Conservation (phyloP, 345 rosid species). For the Gossypium anomalum region DNA sequence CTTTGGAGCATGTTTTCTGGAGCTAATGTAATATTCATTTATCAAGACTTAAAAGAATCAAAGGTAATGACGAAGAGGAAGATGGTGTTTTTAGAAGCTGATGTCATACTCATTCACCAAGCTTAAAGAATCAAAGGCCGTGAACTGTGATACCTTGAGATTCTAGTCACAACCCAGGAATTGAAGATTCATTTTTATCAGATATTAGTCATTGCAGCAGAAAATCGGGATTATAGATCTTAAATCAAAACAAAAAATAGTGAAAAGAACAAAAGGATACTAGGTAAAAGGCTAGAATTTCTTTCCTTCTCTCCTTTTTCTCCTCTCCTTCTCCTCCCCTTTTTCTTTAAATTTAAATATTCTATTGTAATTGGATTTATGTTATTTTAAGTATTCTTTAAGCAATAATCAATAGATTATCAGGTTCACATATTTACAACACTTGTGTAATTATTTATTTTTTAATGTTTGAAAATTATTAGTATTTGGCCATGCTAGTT, state of each 20-base stretch:
- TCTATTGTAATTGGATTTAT: neutral
- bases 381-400: neutral
- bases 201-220: neutral
- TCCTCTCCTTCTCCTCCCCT: neutral
- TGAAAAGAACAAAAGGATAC: neutral
- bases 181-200: neutral
- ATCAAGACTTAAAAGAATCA: neutral
- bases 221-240: neutral
- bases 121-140: too few species aligned
- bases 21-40: neutral
- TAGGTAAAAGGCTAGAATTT: neutral
- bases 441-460: neutral
- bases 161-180: neutral
- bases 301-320: neutral
- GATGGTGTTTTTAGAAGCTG: too few species aligned
- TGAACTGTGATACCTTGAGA: neutral
- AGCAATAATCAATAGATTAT: conserved; percentile 1
- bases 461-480: neutral
- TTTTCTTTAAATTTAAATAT: neutral
- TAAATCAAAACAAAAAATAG: neutral
- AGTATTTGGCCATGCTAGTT: neutral
- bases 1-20: neutral
- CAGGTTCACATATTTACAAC: neutral
- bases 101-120: too few species aligned
- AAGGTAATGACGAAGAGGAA: neutral